Percentiles rank a stretch among this genome's conserved stretches.
Conservation (phyloP, 2,329 filamentous ascomycete species). For the Coleophoma eucalyptorum region DNA sequence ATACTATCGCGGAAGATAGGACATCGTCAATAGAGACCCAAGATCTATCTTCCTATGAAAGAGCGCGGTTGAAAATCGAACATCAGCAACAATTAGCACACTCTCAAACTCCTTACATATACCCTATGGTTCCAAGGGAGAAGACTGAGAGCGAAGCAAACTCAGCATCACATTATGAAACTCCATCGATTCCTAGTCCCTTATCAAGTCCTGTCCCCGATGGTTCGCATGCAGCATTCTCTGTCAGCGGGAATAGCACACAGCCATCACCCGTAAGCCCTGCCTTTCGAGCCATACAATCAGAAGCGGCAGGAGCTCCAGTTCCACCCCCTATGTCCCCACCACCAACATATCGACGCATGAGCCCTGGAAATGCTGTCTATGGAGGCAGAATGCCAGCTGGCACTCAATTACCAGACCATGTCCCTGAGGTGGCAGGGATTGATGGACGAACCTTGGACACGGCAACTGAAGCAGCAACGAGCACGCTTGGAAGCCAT, state of each 20-base stretch:
- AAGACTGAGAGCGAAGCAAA: constrained; percentile 24
- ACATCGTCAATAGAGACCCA: constrained; percentile 26
- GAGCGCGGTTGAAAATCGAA: constrained; percentile 45
- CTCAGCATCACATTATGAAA: constrained; percentile 27
- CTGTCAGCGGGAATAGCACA: constrained; percentile 4
- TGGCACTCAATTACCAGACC: constrained; percentile 35
- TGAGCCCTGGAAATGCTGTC: constrained; percentile 48
- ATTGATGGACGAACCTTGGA: constrained; percentile 23
- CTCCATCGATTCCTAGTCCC: constrained; percentile 21
- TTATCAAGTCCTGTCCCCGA: constrained; percentile 12
- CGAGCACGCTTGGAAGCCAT: constrained; percentile 48
- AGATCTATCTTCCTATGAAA: constrained; percentile 44
- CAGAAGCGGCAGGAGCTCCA: constrained; percentile 2
- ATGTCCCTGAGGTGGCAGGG: constrained; percentile 23
- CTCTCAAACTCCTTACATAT: constrained; percentile 33
- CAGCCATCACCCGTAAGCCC: constrained; percentile 16
- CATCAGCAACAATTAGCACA: constrained; percentile 32
- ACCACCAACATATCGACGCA: constrained; percentile 26
- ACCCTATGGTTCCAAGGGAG: constrained; percentile 27
- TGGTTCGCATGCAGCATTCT: constrained; percentile 6
- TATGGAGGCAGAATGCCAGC: constrained; percentile 52
- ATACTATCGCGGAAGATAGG: constrained; percentile 15
- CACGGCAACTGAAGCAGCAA: constrained; percentile 1
- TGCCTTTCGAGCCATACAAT: constrained; percentile 9
- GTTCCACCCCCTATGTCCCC: not conserved